These are phyloP conservation scores for Capsella rubella DNA, from an alignment of 441 rosid species.

Conservation along the genomic window DNA sequence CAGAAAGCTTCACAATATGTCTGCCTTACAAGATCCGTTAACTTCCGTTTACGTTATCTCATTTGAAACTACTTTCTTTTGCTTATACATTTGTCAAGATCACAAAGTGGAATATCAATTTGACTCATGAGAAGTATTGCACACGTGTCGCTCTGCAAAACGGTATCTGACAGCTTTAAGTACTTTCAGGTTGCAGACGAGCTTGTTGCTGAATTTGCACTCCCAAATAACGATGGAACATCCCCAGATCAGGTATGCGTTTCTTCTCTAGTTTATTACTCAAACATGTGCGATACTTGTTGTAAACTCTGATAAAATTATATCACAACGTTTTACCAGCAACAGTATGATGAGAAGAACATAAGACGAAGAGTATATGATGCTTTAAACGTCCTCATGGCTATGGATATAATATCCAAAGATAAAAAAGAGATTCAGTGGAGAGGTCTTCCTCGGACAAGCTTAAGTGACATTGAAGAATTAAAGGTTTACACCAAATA, in stretches of 20 bases:
- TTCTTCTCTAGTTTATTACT: constrained; percentile 19
- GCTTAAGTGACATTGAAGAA: constrained; percentile 92
- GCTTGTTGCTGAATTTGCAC: constrained; percentile 97
- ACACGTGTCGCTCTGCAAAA: constrained; percentile 12
- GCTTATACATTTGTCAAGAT: constrained; percentile 1
- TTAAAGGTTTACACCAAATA: constrained; percentile 65
- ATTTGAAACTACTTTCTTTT: neutral
- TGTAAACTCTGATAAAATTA: constrained; percentile 24
- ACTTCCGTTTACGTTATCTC: neutral
- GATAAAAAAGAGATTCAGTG: constrained; percentile 99
- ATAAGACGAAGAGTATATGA: constrained; percentile 97
- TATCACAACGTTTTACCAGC: constrained; percentile 53
- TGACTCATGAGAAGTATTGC: constrained; percentile 30
- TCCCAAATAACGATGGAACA: constrained; percentile 73
- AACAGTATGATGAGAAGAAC: constrained; percentile 98
- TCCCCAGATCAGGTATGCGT: constrained; percentile 87
- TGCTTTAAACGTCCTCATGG: constrained; percentile 99
- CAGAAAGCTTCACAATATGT: constrained; percentile 9
- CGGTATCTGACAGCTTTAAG: constrained; percentile 48
- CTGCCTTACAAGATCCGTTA: neutral
- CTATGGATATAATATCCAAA: constrained; percentile 99
- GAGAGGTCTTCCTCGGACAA: constrained; percentile 99
- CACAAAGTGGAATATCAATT: constrained; percentile 22
- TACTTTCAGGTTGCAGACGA: constrained; percentile 96
- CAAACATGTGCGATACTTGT: constrained; percentile 11